A percentile compares a stretch with the other conserved stretches of the same genome.
Conservation (phyloP, 139 green algal species). For the Zygnema circumcarinatum region DNA sequence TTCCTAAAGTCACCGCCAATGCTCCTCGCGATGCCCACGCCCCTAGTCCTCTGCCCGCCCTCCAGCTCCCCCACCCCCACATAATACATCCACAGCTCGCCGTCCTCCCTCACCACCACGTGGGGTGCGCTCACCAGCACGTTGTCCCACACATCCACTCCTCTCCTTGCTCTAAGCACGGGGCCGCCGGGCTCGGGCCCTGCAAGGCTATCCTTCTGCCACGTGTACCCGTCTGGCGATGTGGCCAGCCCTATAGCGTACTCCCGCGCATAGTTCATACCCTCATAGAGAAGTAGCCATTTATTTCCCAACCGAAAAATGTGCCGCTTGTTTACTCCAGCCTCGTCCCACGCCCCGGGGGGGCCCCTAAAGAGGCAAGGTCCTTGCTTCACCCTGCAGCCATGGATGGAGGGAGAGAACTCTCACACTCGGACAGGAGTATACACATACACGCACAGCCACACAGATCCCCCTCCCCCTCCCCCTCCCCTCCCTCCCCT, state of each 20-base stretch:
- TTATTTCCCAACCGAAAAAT: background rate
- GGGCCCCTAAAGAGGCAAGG: background rate
- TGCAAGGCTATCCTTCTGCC: constrained; percentile 17
- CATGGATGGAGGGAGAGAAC: background rate
- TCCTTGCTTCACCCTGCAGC: constrained; percentile 21
- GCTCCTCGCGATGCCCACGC: background rate
- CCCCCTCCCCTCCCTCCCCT: too few relatives aligned
- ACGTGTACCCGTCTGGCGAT: constrained; percentile 28
- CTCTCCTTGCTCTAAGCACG: constrained; percentile 4
- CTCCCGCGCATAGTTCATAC: background rate
- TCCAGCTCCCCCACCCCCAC: constrained; percentile 41
- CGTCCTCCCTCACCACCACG: constrained; percentile 11
- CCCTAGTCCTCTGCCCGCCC: background rate
- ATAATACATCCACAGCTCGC: constrained; percentile 49
- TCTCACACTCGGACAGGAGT: background rate
- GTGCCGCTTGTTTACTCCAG: constrained; percentile 16
- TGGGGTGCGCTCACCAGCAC: constrained; percentile 26
- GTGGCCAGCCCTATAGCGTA: constrained; percentile 48
- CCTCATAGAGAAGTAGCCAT: constrained; percentile 24
- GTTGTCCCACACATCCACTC: constrained; percentile 42
- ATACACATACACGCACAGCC: too few relatives aligned
- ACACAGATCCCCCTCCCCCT: too few relatives aligned
- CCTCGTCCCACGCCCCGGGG: constrained; percentile 25
- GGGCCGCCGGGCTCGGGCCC: constrained; percentile 31
- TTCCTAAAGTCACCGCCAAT: too few relatives aligned